Evolutionary conservation across 2,329 filamentous ascomycete species (phyloP).

Genomic region (Elsinoe fawcettii): DNA sequence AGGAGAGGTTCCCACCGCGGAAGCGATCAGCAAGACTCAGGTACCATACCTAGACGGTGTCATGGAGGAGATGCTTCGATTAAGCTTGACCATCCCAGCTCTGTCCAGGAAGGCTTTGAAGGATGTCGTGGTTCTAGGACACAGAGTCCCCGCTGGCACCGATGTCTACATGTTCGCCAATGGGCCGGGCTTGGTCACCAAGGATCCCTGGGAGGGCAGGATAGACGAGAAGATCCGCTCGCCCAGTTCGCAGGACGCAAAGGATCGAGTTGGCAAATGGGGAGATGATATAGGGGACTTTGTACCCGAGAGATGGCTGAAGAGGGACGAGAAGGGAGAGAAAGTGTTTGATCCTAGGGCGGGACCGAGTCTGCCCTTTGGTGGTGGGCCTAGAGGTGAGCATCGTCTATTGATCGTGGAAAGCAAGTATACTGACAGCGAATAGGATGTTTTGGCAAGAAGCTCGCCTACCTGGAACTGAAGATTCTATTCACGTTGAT

Average conservation of each 20-base stretch:
- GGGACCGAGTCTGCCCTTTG: slow-evolving; percentile 32
- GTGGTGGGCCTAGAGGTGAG: slow-evolving; percentile 27
- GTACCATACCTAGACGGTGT: slow-evolving; percentile 38
- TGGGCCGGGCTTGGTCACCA: slow-evolving; percentile 19
- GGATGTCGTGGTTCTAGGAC: slow-evolving; percentile 37
- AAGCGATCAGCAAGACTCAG: slow-evolving; percentile 26
- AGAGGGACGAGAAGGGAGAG: slow-evolving; percentile 22
- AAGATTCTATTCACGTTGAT: slow-evolving; percentile 25
- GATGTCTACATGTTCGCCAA: slow-evolving; percentile 26
- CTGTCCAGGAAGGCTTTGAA: slow-evolving; percentile 27
- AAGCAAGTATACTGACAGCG: background rate
- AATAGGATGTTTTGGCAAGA: slow-evolving; percentile 25
- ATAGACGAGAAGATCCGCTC: slow-evolving; percentile 29
- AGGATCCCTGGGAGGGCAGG: slow-evolving; percentile 17
- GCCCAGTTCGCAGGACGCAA: slow-evolving; percentile 24
- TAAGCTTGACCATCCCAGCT: slow-evolving; percentile 23
- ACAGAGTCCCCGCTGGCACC: slow-evolving; percentile 35
- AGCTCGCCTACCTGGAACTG: slow-evolving; percentile 24
- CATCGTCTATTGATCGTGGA: background rate
- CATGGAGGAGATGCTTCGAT: slow-evolving; percentile 36
- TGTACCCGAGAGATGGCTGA: slow-evolving; percentile 36
- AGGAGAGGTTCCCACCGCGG: slow-evolving; percentile 24
- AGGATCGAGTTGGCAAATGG: slow-evolving; percentile 24
- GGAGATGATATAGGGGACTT: slow-evolving; percentile 29
- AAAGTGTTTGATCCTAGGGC: slow-evolving; percentile 31